phyloP scores from a whole-genome alignment of 1,284 basidiomycete genomes.

The Microstroma glucosiphilum region DNA sequence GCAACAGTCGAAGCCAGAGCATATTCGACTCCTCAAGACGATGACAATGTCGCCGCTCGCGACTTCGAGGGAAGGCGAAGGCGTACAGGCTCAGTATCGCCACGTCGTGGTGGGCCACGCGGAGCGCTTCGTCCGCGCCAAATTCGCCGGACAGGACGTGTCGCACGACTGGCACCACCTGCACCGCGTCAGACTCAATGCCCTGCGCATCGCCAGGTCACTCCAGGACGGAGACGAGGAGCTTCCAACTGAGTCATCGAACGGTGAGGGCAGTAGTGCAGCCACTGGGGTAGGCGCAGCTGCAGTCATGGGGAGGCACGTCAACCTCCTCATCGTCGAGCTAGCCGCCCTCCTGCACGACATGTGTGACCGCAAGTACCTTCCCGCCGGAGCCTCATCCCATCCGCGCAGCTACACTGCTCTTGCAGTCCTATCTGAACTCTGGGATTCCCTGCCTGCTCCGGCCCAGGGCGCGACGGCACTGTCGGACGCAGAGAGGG shows the following conservation, averaged over 20 bases:
- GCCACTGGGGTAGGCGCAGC: too few relatives aligned
- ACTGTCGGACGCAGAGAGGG: slow-evolving; percentile 17
- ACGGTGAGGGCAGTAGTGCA: too few relatives aligned
- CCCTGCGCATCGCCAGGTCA: slow-evolving; percentile 1
- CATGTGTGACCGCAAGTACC: slow-evolving; percentile 78
- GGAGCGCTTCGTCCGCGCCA: too few relatives aligned
- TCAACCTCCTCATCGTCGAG: slow-evolving; percentile 69
- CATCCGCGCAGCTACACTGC: slow-evolving; percentile 1
- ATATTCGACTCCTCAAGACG: too few relatives aligned
- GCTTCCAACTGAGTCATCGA: not conserved
- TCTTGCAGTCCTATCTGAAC: slow-evolving; percentile 57
- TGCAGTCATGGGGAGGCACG: not conserved
- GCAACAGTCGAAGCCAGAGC: too few relatives aligned
- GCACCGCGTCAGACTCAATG: not conserved
- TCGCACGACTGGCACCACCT: slow-evolving; percentile 1
- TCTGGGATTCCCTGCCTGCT: slow-evolving; percentile 58
- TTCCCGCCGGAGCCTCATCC: slow-evolving; percentile 46
- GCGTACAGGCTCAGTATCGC: too few relatives aligned
- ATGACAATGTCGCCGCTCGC: too few relatives aligned
- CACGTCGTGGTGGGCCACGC: too few relatives aligned
- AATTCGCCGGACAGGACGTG: too few relatives aligned
- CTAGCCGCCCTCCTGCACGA: slow-evolving; percentile 82
- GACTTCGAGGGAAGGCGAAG: too few relatives aligned
- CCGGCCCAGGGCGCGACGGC: not conserved
- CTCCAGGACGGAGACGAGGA: slow-evolving; percentile 31